Conservation (phyloP, 345 rosid species). For the Salix brachista region DNA sequence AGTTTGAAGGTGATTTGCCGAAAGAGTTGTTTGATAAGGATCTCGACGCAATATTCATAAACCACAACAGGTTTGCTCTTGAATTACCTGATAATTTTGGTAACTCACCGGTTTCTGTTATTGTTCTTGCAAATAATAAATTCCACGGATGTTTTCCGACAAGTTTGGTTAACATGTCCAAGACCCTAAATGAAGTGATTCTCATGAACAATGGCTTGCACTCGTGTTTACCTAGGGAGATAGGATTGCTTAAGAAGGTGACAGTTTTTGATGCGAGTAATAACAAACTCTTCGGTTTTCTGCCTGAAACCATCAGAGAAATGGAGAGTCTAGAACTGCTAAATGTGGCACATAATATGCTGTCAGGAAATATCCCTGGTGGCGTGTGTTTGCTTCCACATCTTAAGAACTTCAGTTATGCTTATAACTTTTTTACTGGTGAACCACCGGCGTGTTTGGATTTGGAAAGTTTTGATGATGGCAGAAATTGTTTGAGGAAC, state of each 20-base stretch:
- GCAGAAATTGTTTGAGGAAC: conserved; percentile 53
- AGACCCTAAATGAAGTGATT: conserved; percentile 57
- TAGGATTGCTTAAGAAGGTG: conserved; percentile 49
- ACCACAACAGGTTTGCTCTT: conserved; percentile 58
- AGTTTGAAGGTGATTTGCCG: conserved; percentile 73
- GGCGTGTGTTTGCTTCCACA: conserved; percentile 47
- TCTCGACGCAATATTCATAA: conserved; percentile 70
- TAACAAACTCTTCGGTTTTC: conserved; percentile 53
- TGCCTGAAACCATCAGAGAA: conserved; percentile 47
- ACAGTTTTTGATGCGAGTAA: conserved; percentile 63
- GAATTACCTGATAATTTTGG: conserved; percentile 69
- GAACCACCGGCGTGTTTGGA: conserved; percentile 44
- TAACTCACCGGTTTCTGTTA: conserved; percentile 64
- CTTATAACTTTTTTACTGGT: conserved; percentile 52
- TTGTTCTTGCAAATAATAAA: conserved; percentile 59
- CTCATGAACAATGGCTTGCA: conserved; percentile 54
- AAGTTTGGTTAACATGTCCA: conserved; percentile 62
- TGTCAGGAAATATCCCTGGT: conserved; percentile 56
- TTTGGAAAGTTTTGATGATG: conserved; percentile 31
- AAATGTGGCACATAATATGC: conserved; percentile 54
- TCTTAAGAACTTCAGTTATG: conserved; percentile 52
- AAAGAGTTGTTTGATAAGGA: conserved; percentile 58
- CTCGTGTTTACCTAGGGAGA: conserved; percentile 58
- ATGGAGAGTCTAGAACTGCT: conserved; percentile 55
- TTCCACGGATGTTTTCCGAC: conserved; percentile 69